These are phyloP conservation scores for Nepenthes alata DNA, from an alignment of 179 eudicot genomes.

Conservation along the genomic window DNA sequence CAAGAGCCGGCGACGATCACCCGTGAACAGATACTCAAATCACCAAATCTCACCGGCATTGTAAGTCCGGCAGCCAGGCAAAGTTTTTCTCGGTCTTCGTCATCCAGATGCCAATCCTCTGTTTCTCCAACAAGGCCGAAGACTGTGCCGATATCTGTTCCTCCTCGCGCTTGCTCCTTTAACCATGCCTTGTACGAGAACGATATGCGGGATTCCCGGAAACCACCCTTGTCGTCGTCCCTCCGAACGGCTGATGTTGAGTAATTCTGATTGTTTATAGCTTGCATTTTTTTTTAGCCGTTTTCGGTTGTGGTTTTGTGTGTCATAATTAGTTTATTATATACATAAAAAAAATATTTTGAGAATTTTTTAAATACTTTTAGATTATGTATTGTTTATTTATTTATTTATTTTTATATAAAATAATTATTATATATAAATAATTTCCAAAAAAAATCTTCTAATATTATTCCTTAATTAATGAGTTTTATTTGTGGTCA, in stretches of 20 bases:
- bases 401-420: too few relatives aligned
- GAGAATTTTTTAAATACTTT: too few relatives aligned
- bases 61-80: constrained; percentile 24
- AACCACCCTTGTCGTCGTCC: constrained; percentile 35
- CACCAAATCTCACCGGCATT: constrained; percentile 59
- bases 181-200: constrained; percentile 33
- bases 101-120: constrained; percentile 21
- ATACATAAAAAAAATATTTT: too few relatives aligned
- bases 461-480: too few relatives aligned
- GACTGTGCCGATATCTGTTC: constrained; percentile 26
- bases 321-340: too few relatives aligned
- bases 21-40: constrained; percentile 61
- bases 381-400: too few relatives aligned
- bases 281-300: constrained; percentile 3
- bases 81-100: constrained; percentile 44
- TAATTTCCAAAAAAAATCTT: too few relatives aligned
- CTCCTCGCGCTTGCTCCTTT: constrained; percentile 47
- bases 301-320: not conserved
- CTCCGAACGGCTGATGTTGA: constrained; percentile 59
- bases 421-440: too few relatives aligned
- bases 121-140: constrained; percentile 32
- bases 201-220: constrained; percentile 37
- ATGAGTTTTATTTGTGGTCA: too few relatives aligned
- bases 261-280: constrained; percentile 56
- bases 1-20: constrained; percentile 62